These are phyloP conservation scores for barley (Hordeum vulgare) DNA, from an alignment of 176 grass and related monocot species.

Conservation along the genomic window MorexV3_pseudomolecules_assembly NC_058518.1:23153457-23153956, in stretches of 20 bases:
- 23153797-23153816: slow-evolving; percentile 10
- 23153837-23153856: neutral
- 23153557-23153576: slow-evolving; percentile 49
- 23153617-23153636: slow-evolving; percentile 48
- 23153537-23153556: slow-evolving; percentile 30
- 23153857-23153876: neutral
- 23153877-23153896: slow-evolving; percentile 32
- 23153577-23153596: slow-evolving; percentile 46
- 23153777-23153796: slow-evolving; percentile 68
- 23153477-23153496: neutral
- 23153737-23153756: slow-evolving; percentile 61
- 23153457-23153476: slow-evolving; percentile 14
- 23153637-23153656: slow-evolving; percentile 55
- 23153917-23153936: neutral
- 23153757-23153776: slow-evolving; percentile 39
- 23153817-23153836: neutral
- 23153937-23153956: neutral
- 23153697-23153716: slow-evolving; percentile 45
- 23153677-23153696: slow-evolving; percentile 73
- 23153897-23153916: neutral
- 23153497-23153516: neutral
- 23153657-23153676: slow-evolving; percentile 45
- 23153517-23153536: neutral
- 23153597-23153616: slow-evolving; percentile 83
- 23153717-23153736: slow-evolving; percentile 44